Evolutionary conservation across 2,329 filamentous ascomycete species (phyloP), one percentile per base, ranked within the genome.

Genomic region (Penicillium sp.): DNA sequence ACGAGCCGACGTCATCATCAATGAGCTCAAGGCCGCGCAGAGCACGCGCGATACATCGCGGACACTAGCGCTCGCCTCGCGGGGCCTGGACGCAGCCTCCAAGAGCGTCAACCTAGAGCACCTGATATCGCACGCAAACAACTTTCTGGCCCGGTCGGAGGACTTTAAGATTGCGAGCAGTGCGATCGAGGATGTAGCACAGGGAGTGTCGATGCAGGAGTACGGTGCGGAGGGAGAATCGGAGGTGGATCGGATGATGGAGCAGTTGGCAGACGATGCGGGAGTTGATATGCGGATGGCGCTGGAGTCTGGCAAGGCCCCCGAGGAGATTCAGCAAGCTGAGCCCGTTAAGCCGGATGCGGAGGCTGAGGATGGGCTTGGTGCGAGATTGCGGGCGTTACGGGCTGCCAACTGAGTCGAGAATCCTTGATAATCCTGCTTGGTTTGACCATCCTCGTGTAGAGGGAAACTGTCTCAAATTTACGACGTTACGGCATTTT

Each of bases 1-100:
- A 11, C 69, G 72, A 14, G 72, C 72, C 35, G 72, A 75, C 46
- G 72, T 74, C 0, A 74, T 75, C n/a, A 73, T 73, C 53, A 72
- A 72, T 44, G 70, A 74, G 44, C 67, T 75, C 3, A 72, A 74
- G 50, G 72, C 72, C 13, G 72, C 71, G 1, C 72, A 74, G 39
- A 71, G 67, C 44, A 75, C 72, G 34, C 69, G 72, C 8, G 72
- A 73, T 37, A 73, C 71, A 8, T 73, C 72, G 2, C 63, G 68
- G 3, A 72, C 70, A 0, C 66, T 75, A 20, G 70, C 69, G 3
- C 56, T 74, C 27, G 72, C 72, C 0, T 70, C 69, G 24, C 66
- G 69, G 10, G 72, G 72, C 0, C 62, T 75, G 44, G 72, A 75
- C 41, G 66, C 67, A 0, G 72, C 72, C 3, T 65, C 67, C 3